phyloP scores from a whole-genome alignment of 305 asterid genomes.

The Stenogyne calaminthoides region DNA sequence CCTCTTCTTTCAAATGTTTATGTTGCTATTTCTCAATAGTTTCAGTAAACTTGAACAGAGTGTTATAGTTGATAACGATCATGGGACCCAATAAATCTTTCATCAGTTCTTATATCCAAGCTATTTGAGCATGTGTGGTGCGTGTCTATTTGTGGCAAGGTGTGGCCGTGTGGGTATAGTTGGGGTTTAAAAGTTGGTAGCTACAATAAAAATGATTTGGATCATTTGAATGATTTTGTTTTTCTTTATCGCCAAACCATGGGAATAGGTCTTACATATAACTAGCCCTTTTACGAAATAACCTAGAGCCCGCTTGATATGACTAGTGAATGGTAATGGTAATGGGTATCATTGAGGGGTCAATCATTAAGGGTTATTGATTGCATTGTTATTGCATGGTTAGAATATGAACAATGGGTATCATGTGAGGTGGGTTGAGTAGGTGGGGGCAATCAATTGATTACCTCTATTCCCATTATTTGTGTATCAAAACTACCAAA shows the following conservation, averaged over 20 bases:
- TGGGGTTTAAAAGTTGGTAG: background rate
- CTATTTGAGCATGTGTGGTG: background rate
- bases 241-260: background rate
- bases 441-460: too few species aligned
- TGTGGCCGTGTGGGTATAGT: background rate
- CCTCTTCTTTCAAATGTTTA: background rate
- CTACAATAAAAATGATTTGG: background rate
- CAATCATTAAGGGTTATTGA: too few species aligned
- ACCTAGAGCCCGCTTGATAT: too few species aligned
- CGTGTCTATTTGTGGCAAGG: background rate
- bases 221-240: background rate
- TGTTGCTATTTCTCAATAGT: background rate
- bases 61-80: background rate
- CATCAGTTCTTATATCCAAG: constrained; percentile 5
- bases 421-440: too few species aligned
- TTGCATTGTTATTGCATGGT: too few species aligned
- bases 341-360: too few species aligned
- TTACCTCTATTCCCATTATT: too few species aligned
- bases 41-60: background rate
- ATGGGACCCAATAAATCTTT: background rate
- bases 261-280: background rate
- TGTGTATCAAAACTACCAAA: too few species aligned
- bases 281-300: background rate
- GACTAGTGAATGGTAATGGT: too few species aligned
- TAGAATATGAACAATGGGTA: too few species aligned